A percentile compares a stretch with the other conserved stretches of the same genome.
These are phyloP conservation scores for Leptographium flavum DNA, from an alignment of 2,329 filamentous ascomycete species.

Conservation along the genomic window DNA sequence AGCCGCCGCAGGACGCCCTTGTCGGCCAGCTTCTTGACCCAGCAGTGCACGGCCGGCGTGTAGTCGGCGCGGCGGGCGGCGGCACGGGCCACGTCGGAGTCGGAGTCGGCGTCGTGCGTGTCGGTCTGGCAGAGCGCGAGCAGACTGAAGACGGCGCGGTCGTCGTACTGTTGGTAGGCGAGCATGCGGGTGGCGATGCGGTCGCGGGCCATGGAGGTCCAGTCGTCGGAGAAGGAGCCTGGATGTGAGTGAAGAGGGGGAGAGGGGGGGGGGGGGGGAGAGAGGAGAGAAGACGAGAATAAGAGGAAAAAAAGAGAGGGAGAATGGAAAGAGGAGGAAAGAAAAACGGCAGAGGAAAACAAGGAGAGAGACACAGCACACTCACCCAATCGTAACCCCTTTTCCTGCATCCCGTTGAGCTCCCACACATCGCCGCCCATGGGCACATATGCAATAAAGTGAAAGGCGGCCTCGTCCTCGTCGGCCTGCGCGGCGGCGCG, in stretches of 20 bases:
- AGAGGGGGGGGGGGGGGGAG: background rate
- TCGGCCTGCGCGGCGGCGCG: conserved; percentile 14
- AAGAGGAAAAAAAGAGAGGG: background rate
- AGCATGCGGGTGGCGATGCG: conserved; percentile 54
- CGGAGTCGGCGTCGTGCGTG: background rate
- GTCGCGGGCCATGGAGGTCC: conserved; percentile 50
- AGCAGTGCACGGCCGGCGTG: conserved; percentile 51
- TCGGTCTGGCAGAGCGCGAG: conserved; percentile 49
- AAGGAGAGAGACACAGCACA: too few relatives aligned
- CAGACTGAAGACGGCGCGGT: conserved; percentile 35
- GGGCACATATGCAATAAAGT: conserved; percentile 91
- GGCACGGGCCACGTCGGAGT: conserved; percentile 30
- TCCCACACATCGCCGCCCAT: conserved; percentile 76
- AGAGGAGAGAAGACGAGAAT: background rate
- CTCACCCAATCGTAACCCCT: conserved; percentile 50
- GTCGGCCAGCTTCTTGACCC: conserved; percentile 55
- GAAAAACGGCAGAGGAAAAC: background rate
- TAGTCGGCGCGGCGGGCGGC: conserved; percentile 50
- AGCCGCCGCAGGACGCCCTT: conserved; percentile 43
- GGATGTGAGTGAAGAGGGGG: conserved; percentile 10
- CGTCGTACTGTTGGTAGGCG: conserved; percentile 5
- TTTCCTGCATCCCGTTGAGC: conserved; percentile 75
- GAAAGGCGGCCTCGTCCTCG: conserved; percentile 75
- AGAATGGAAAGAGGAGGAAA: conserved; percentile 8
- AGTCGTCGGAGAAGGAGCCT: conserved; percentile 34